Evolutionary conservation across 805 yeast species (phyloP).

Genomic region (Isabelozyma gotoi): DNA sequence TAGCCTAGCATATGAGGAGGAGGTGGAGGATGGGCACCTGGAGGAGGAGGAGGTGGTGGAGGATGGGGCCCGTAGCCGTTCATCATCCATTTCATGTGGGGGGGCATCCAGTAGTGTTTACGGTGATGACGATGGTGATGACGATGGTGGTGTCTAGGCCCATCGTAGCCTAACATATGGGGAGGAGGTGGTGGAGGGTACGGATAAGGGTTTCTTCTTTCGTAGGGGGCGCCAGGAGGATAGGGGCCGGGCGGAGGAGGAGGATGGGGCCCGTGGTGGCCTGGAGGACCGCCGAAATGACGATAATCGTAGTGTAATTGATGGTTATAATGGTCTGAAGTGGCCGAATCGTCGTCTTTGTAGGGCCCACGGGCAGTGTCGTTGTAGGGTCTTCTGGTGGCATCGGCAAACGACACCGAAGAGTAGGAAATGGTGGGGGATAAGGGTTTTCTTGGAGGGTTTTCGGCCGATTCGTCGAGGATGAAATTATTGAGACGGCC

Average conservation of each 20-base stretch:
- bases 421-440: constrained; percentile 5
- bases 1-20: constrained; percentile 7
- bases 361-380: neutral
- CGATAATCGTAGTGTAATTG: neutral
- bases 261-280: constrained; percentile 3
- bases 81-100: constrained; percentile 2
- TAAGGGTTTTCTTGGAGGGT: neutral
- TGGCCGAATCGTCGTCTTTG: neutral
- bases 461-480: neutral
- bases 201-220: too few species aligned
- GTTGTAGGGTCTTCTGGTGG: neutral
- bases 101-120: constrained; percentile 2
- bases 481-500: neutral
- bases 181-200: constrained; percentile 7
- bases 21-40: constrained; percentile 9
- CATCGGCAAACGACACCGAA: neutral
- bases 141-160: constrained; percentile 4
- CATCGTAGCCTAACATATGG: neutral
- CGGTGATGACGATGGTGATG: constrained; percentile 4
- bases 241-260: constrained; percentile 4
- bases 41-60: constrained; percentile 1
- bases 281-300: constrained; percentile 4
- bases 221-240: too few species aligned
- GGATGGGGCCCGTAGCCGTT: constrained; percentile 1
- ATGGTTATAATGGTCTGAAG: neutral